Conservation (phyloP, 2,329 filamentous ascomycete genomes). For the Hansfordia pulvinata region DNA sequence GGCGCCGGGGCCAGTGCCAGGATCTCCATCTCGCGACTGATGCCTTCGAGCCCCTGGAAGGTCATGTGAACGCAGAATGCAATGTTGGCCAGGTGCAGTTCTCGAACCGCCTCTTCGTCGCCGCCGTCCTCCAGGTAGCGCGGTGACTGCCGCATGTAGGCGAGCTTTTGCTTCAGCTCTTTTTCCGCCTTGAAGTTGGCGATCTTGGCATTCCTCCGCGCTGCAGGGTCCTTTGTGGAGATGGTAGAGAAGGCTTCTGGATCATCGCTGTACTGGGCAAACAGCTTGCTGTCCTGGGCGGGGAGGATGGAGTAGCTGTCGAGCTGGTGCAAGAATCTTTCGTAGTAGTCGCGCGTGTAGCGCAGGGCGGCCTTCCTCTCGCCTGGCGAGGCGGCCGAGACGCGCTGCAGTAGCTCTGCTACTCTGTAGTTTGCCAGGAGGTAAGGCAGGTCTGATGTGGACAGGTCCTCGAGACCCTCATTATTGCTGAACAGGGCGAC, state of each 20-base stretch:
- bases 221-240: constrained; percentile 44
- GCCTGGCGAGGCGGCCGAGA: constrained; percentile 33
- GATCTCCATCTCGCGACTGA: constrained; percentile 75
- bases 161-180: constrained; percentile 69
- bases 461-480: constrained; percentile 75
- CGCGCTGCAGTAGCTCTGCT: constrained; percentile 64
- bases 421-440: constrained; percentile 65
- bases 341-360: constrained; percentile 56
- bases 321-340: constrained; percentile 61
- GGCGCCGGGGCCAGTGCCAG: constrained; percentile 58
- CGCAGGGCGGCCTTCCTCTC: constrained; percentile 52
- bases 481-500: constrained; percentile 83
- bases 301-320: constrained; percentile 68
- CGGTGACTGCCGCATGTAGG: constrained; percentile 32
- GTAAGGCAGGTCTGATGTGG: constrained; percentile 76
- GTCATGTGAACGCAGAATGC: constrained; percentile 62
- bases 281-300: constrained; percentile 49
- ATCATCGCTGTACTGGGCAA: constrained; percentile 60
- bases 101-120: constrained; percentile 75
- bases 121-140: constrained; percentile 38
- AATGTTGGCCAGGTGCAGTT: constrained; percentile 65
- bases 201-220: constrained; percentile 73
- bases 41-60: constrained; percentile 76
- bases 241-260: constrained; percentile 62
- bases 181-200: constrained; percentile 76